phyloP scores from a whole-genome alignment of 2,329 filamentous ascomycete genomes.

The Trichothecium sympodiale region DNA sequence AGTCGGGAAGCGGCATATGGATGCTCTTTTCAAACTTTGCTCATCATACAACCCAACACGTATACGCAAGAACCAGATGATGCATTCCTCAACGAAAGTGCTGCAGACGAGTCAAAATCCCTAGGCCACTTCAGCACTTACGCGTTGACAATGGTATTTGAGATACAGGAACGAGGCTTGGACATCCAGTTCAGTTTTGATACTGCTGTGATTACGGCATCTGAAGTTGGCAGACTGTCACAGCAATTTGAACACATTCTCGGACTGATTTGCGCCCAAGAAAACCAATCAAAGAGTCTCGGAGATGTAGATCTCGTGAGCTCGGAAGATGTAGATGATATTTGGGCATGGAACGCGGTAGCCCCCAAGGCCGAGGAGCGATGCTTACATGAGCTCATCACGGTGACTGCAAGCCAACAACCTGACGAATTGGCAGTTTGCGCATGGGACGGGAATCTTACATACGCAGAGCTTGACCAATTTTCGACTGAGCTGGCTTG shows the following conservation, averaged over 20 bases:
- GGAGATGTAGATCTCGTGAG: background rate
- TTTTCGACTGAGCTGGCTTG: conserved; percentile 16
- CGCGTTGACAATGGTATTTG: background rate
- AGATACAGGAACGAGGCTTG: too few species aligned
- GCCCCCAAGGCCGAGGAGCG: conserved; percentile 5
- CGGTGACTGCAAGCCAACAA: conserved; percentile 3
- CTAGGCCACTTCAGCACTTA: too few species aligned
- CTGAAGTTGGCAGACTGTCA: background rate
- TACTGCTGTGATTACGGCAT: background rate
- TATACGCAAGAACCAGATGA: too few species aligned
- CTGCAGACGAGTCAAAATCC: too few species aligned
- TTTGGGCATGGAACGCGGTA: conserved; percentile 10
- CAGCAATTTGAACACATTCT: too few species aligned
- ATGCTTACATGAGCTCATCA: conserved; percentile 12
- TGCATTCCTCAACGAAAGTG: too few species aligned
- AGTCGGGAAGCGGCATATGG: conserved; percentile 6
- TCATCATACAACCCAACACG: conserved; percentile 8
- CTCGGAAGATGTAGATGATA: conserved; percentile 1
- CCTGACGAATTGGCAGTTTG: conserved; percentile 9
- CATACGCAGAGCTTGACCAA: conserved; percentile 10
- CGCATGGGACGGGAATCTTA: conserved; percentile 16
- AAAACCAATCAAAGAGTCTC: background rate
- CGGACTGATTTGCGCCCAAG: too few species aligned
- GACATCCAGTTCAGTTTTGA: background rate
- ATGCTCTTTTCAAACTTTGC: conserved; percentile 7